phyloP scores from a whole-genome alignment of 139 green algal species.

The Yamagishiella unicocca region DNA sequence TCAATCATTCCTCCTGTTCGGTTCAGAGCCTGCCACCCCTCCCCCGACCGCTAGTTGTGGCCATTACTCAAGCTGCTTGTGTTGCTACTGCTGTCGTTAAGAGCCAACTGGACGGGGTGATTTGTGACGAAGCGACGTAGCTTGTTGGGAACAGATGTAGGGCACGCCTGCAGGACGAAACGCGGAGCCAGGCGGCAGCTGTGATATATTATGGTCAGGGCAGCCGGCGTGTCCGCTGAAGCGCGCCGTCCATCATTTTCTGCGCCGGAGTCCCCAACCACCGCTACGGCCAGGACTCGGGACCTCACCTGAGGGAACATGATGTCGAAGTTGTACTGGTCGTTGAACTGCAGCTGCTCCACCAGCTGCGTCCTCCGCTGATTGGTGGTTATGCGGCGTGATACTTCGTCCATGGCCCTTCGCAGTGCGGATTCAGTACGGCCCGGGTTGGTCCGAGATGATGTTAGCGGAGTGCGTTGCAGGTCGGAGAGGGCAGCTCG shows the following conservation, averaged over 20 bases:
- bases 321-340: slow-evolving; percentile 49
- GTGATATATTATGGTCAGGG: neutral
- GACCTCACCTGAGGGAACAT: slow-evolving; percentile 45
- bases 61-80: no score
- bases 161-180: slow-evolving; percentile 6
- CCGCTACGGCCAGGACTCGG: no score
- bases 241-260: no score
- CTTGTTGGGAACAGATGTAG: slow-evolving; percentile 24
- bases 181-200: neutral
- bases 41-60: no score
- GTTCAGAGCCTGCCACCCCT: no score
- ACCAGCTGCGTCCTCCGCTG: neutral
- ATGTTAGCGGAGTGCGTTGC: no score
- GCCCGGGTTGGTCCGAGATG: no score
- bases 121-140: slow-evolving; percentile 23
- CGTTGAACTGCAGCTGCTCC: slow-evolving; percentile 17
- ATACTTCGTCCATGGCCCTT: slow-evolving; percentile 48
- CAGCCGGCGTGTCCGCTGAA: no score
- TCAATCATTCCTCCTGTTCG: no score
- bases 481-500: no score
- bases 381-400: neutral
- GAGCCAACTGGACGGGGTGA: slow-evolving; percentile 32
- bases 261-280: neutral
- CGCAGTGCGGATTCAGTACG: no score
- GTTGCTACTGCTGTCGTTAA: neutral